Evolutionary conservation across 1,284 basidiomycete genomes (phyloP), one percentile per base, ranked within the genome.

Genomic region (Agaricales sp.): DNA sequence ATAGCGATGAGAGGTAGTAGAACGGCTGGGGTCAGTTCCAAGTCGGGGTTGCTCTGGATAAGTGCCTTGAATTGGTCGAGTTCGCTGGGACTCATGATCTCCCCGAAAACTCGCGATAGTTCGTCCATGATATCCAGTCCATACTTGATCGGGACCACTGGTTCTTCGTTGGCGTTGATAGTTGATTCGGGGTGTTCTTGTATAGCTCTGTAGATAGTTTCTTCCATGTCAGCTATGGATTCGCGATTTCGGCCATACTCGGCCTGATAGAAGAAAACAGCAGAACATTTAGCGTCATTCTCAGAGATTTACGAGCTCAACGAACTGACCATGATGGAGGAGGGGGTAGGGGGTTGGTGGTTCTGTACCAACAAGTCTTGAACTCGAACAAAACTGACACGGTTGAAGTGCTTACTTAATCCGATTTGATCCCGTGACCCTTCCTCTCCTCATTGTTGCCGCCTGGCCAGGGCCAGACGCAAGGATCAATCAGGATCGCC

Each of bases 171-270:
- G 22, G 75, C 74, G 56, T 80, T 80, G 51, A 66, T 58, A 57
- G 73, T 70, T 41, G 75, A 73, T 48, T 74, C 63, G 13, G 80
- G 75, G 58, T 87, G 82, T 35, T 73, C 68, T 52, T 68, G 66
- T 61, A 88, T 87, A 51, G 87, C 74, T 50, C 73, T 70, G 61
- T 77, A 63, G 26, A 87, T 74, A 59, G 81, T 73, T 56, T 74
- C 70, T 62, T 86, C 77, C 51, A 87, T 78, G 66, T 82, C 78
- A 47, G 70, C 73, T 46, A 85, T 71, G 47, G 79, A 85, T 60
- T 80, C 73, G 61, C 80, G 72, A 63, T 72, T 75, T 52, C 80
- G 72, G 52, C 78, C 79, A 53, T 68, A 66, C 30, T 35, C 30
- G 11, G 52, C 45, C 2, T 6, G n/a, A n/a, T 8, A 35, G 11